Conservation (phyloP, 768 basidiomycete species). For the Leccinum disarticulatum region DNA sequence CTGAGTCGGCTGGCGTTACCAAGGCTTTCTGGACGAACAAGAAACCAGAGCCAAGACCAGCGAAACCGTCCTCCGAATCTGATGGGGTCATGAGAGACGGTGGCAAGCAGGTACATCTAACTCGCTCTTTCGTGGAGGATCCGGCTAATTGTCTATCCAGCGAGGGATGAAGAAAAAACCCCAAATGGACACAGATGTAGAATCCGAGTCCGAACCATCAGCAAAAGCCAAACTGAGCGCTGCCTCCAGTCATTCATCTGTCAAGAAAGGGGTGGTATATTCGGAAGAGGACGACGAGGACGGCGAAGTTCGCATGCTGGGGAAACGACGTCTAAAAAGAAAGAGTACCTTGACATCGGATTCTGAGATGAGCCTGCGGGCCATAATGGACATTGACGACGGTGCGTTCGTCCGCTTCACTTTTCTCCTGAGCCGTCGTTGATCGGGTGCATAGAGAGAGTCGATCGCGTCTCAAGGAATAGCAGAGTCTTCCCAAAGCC, state of each 20-base stretch:
- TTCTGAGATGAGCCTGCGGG: slow-evolving; percentile 45
- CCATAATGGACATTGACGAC: slow-evolving; percentile 80
- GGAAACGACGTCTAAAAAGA: slow-evolving; percentile 28
- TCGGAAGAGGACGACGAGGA: slow-evolving; percentile 46
- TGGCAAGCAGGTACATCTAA: slow-evolving; percentile 6
- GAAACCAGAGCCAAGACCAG: neutral
- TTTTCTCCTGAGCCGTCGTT: slow-evolving; percentile 11
- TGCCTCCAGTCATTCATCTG: slow-evolving; percentile 12
- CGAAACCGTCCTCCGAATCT: neutral
- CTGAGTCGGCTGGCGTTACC: neutral
- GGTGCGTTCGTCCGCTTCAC: slow-evolving; percentile 42
- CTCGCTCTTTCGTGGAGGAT: neutral
- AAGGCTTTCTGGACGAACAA: neutral
- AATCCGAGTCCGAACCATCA: slow-evolving; percentile 24
- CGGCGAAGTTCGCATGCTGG: slow-evolving; percentile 29
- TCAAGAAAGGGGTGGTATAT: slow-evolving; percentile 49
- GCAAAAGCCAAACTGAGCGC: slow-evolving; percentile 12
- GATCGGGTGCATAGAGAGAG: slow-evolving; percentile 22
- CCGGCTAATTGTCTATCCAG: slow-evolving; percentile 28
- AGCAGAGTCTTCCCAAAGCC: slow-evolving; percentile 13
- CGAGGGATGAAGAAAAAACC: slow-evolving; percentile 47
- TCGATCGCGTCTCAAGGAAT: slow-evolving; percentile 23
- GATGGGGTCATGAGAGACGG: neutral
- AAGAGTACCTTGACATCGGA: slow-evolving; percentile 43
- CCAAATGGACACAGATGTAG: slow-evolving; percentile 17